A percentile compares a stretch with the other conserved stretches of the same genome.
These are phyloP conservation scores for Inga leiocalycina DNA, from an alignment of 306 rosid genomes.

Conservation along the genomic window DNA sequence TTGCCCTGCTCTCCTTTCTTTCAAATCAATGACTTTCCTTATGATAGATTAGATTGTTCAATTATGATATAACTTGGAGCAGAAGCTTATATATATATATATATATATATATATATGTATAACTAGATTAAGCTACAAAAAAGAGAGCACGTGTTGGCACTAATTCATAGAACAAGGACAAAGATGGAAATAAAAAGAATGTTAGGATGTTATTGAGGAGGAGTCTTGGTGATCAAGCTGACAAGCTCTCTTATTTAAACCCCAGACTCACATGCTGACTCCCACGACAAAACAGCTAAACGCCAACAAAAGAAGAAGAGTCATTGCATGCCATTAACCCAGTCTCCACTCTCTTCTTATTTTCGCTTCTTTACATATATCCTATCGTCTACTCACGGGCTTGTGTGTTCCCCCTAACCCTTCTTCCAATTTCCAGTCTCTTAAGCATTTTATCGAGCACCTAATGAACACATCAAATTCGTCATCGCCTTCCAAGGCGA, in stretches of 20 bases:
- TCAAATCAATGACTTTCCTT: not conserved
- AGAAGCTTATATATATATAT: slow-evolving; percentile 11
- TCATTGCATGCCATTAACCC: not conserved
- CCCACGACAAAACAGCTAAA: slow-evolving; percentile 18
- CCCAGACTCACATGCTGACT: slow-evolving; percentile 28
- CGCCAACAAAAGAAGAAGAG: not conserved
- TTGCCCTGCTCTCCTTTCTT: not conserved
- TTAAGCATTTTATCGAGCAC: not conserved
- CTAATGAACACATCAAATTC: slow-evolving; percentile 29
- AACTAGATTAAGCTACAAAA: slow-evolving; percentile 29
- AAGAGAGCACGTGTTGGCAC: slow-evolving; percentile 30
- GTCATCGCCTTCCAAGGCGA: slow-evolving; percentile 26
- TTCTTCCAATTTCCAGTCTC: not conserved
- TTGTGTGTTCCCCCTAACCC: not conserved
- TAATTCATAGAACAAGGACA: slow-evolving; percentile 14
- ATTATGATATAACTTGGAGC: slow-evolving; percentile 17
- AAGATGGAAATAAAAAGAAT: not conserved
- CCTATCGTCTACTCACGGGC: not conserved
- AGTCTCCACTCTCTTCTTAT: not conserved
- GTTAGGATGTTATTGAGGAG: not conserved
- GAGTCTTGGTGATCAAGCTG: not conserved
- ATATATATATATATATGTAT: not conserved
- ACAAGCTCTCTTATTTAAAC: slow-evolving; percentile 26
- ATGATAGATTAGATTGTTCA: slow-evolving; percentile 24
- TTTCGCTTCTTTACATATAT: not conserved